Evolutionary conservation across 495 filamentous ascomycete genomes (phyloP).

Genomic region (Ramalina peruviana): DNA sequence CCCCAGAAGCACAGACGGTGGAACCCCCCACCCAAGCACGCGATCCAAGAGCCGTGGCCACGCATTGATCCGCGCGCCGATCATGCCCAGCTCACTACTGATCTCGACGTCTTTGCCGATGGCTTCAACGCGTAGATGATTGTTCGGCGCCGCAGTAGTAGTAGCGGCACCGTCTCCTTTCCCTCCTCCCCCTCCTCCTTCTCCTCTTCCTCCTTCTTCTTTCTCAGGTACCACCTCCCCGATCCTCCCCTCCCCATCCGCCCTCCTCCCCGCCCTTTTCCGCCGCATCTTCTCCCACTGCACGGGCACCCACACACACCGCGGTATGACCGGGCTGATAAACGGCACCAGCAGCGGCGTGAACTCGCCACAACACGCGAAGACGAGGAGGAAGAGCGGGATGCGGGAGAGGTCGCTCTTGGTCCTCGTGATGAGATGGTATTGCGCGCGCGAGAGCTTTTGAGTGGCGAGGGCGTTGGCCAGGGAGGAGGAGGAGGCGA

Average conservation of each 20-base stretch:
- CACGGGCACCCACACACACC: slow-evolving; percentile 63
- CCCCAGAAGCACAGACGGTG: slow-evolving; percentile 17
- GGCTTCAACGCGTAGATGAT: slow-evolving; percentile 14
- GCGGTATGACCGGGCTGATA: slow-evolving; percentile 55
- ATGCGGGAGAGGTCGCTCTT: slow-evolving; percentile 58
- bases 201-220: background rate
- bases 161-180: slow-evolving; percentile 14
- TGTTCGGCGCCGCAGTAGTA: too few relatives aligned
- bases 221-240: background rate
- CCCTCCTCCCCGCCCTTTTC: slow-evolving; percentile 31
- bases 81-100: slow-evolving; percentile 20
- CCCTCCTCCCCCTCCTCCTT: background rate
- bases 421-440: slow-evolving; percentile 51
- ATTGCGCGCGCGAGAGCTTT: slow-evolving; percentile 41
- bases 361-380: slow-evolving; percentile 71
- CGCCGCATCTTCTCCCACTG: slow-evolving; percentile 48
- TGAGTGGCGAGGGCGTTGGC: slow-evolving; percentile 20
- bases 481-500: slow-evolving; percentile 20
- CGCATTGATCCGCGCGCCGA: slow-evolving; percentile 13
- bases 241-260: background rate
- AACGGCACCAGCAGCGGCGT: slow-evolving; percentile 61
- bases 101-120: slow-evolving; percentile 5
- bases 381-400: slow-evolving; percentile 56
- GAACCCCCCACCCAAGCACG: background rate
- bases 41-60: background rate